Evolutionary conservation across 345 rosid species (phyloP), one percentile per base, ranked within the genome.

Genomic region (Moringa oleifera): DNA sequence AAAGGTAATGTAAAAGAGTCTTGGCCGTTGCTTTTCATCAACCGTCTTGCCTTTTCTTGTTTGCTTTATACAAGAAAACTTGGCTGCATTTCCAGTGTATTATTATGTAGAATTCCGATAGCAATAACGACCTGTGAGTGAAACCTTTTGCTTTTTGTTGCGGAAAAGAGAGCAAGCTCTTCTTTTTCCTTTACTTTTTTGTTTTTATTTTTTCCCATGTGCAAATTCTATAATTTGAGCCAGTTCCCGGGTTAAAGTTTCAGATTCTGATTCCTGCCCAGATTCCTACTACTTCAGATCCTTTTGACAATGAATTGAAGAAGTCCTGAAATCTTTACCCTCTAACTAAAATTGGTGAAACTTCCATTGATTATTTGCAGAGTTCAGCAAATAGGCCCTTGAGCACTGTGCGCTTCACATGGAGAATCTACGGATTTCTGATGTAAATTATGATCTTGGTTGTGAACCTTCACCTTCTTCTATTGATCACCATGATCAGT

Each of bases 391-490:
- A 33, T 46, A 56, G 46, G 15, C 58, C 23, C 7, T n/a, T n/a
- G n/a, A n/a, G 25, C 36, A 53, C 23, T 21, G 10, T 21, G 18
- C 53, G 0, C 68, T 37, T 51, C 53, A 64, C 55, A 85, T 87
- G 93, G 83, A 75, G 13, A 72, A 51, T 71, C 66, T 65, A 16
- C 65, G 77, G 10, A 77, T 61, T 67, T 68, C 58, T 13, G 84
- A 79, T 58, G 90, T 79, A 67, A 79, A 56, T 49, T 80, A 61
- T 53, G 87, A 85, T 53, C 63, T 57, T 68, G 82, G 83, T 65
- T 83, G 63, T 72, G 80, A 67, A 53, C 83, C 78, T 55, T 81
- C 95, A 53, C 75, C 81, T 60, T 73, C 83, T 67, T 83, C 82
- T 0, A 51, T 75, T 6, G 87, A 83, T 66, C 90, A 59, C 41